Evolutionary conservation across 768 basidiomycete genomes (phyloP).

Genomic region (Artomyces pyxidatus): DNA sequence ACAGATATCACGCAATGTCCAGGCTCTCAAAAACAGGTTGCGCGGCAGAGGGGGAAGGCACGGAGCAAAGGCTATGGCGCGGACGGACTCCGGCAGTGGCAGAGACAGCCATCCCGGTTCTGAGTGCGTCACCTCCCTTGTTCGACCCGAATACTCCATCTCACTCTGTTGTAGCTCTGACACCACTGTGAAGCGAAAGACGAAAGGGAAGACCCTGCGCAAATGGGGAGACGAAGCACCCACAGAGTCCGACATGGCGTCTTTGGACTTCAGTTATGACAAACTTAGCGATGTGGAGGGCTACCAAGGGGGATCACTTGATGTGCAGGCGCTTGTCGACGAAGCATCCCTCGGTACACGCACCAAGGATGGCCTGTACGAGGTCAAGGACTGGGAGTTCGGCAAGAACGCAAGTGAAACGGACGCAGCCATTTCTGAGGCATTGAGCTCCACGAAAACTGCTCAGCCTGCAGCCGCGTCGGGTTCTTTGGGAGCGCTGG

Average conservation of each 20-base stretch:
- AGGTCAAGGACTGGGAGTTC: slow-evolving; percentile 84
- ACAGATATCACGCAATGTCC: slow-evolving; percentile 87
- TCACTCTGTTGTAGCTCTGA: slow-evolving; percentile 42
- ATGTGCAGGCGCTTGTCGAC: slow-evolving; percentile 59
- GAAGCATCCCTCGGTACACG: slow-evolving; percentile 69
- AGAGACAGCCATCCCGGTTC: slow-evolving; percentile 57
- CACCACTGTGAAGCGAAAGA: slow-evolving; percentile 37
- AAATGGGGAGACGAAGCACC: slow-evolving; percentile 88
- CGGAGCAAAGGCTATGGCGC: slow-evolving; percentile 38
- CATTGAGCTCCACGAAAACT: slow-evolving; percentile 36
- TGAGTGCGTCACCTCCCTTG: slow-evolving; percentile 44
- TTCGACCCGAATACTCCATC: slow-evolving; percentile 1
- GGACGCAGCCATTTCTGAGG: slow-evolving; percentile 50
- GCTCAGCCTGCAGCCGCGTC: slow-evolving; percentile 24
- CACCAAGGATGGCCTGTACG: slow-evolving; percentile 63
- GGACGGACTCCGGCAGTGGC: slow-evolving; percentile 45
- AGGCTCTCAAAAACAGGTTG: slow-evolving; percentile 79
- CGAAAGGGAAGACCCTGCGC: slow-evolving; percentile 61
- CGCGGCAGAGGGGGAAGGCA: slow-evolving; percentile 66
- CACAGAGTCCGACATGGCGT: slow-evolving; percentile 85
- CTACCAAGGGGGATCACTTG: slow-evolving; percentile 23
- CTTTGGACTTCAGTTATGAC: slow-evolving; percentile 78
- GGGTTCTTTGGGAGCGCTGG: slow-evolving; percentile 54
- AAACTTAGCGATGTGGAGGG: slow-evolving; percentile 32
- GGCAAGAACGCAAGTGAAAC: slow-evolving; percentile 32